A percentile compares a stretch with the other conserved stretches of the same genome.
Evolutionary conservation across 169 alveolate species (phyloP).

Genomic region (Babesia sp.): DNA sequence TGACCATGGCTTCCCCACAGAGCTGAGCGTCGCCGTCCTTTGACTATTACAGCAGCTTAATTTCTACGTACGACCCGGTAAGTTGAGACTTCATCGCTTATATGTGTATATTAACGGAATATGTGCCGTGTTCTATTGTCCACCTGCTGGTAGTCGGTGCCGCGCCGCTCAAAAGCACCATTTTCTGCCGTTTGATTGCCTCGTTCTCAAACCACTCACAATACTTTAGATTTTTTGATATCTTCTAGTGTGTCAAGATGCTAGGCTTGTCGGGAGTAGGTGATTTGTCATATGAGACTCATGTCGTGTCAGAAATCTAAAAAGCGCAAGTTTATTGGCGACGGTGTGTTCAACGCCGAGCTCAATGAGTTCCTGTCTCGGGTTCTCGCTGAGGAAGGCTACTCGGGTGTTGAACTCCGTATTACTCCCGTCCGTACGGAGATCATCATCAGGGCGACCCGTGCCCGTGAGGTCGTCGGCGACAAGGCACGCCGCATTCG

Average conservation of each 20-base stretch:
- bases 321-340: conserved; percentile 95
- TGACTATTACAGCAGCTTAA: background rate
- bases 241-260: conserved; percentile 32
- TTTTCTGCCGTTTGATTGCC: background rate
- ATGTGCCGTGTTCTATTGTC: background rate
- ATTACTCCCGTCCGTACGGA: conserved; percentile 93
- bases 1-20: conserved; percentile 4
- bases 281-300: background rate
- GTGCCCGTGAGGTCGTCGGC: conserved; percentile 96
- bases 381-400: conserved; percentile 97
- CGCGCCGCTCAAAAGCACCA: background rate
- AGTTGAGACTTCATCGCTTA: background rate
- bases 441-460: conserved; percentile 96
- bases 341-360: conserved; percentile 99
- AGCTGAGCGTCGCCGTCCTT: background rate
- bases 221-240: background rate
- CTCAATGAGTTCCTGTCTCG: conserved; percentile 96
- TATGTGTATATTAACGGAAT: background rate
- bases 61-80: background rate
- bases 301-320: conserved; percentile 82
- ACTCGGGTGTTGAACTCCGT: conserved; percentile 97
- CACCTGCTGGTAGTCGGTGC: background rate
- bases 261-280: conserved; percentile 57
- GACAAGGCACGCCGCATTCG: conserved; percentile 96
- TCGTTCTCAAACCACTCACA: background rate